Evolutionary conservation across 1,139 yeast species (phyloP).

Genomic region (Hansenula lynferdii): DNA sequence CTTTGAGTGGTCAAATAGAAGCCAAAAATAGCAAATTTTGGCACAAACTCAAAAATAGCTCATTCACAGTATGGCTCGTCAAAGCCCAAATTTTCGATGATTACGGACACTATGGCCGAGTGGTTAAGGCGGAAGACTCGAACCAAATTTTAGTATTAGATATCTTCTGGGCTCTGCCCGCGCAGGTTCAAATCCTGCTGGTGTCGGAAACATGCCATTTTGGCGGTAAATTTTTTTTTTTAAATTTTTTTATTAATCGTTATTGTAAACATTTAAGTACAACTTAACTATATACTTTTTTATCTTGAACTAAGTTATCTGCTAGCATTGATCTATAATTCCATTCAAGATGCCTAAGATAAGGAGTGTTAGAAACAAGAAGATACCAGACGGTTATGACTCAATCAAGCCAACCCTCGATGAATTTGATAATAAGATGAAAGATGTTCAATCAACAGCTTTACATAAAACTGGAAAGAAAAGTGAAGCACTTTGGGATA

Average conservation of each 20-base stretch:
- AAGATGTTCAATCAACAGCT: conserved; percentile 44
- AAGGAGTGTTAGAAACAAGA: conserved; percentile 35
- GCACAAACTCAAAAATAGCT: too few species aligned
- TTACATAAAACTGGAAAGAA: conserved; percentile 31
- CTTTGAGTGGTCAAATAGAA: too few species aligned
- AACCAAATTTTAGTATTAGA: conserved; percentile 31
- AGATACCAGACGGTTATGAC: conserved; percentile 72
- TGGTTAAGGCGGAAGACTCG: conserved; percentile 83
- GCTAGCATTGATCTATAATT: too few species aligned
- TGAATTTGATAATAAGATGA: conserved; percentile 56
- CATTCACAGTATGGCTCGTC: background rate
- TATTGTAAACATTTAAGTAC: background rate
- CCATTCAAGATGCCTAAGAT: conserved; percentile 22
- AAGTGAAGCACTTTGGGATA: conserved; percentile 66
- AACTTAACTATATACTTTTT: background rate
- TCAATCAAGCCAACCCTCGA: conserved; percentile 67
- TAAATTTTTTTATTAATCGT: background rate
- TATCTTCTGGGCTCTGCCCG: conserved; percentile 79
- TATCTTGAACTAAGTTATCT: background rate
- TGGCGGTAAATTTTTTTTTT: background rate
- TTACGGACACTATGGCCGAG: conserved; percentile 64
- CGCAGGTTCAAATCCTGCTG: conserved; percentile 92
- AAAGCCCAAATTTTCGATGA: background rate
- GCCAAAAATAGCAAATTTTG: too few species aligned
- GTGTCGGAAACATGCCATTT: conserved; percentile 42